Conservation (phyloP, 306 rosid genomes). For the Corylus americana region DNA sequence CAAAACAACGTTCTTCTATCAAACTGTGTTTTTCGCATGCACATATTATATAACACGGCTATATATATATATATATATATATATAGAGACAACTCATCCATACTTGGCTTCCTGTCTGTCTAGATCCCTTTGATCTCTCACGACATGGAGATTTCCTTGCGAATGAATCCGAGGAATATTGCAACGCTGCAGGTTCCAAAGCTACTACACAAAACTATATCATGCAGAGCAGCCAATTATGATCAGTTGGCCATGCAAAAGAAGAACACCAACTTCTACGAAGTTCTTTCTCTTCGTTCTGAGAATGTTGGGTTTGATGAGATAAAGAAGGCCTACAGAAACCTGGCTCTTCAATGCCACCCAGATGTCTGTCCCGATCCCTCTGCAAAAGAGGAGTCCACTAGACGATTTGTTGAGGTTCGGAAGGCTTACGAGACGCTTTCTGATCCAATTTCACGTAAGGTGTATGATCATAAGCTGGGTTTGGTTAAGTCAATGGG, state of each 20-base stretch:
- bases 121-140: neutral
- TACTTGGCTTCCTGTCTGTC: conserved; percentile 1
- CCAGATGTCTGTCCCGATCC: conserved; percentile 34
- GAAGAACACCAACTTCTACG: conserved; percentile 29
- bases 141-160: conserved; percentile 28
- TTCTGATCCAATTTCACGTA: conserved; percentile 35
- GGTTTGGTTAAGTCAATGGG: conserved; percentile 11
- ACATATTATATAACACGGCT: too few relatives aligned
- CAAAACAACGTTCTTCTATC: conserved; percentile 11
- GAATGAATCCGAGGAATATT: conserved; percentile 6
- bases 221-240: conserved; percentile 9
- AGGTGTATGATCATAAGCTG: conserved; percentile 35
- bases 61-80: neutral
- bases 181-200: neutral
- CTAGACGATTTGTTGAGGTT: conserved; percentile 38
- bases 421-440: conserved; percentile 45
- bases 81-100: neutral
- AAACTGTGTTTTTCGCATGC: too few relatives aligned
- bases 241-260: neutral
- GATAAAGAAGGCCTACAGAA: conserved; percentile 43
- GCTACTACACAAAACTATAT: neutral
- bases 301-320: conserved; percentile 27
- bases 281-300: conserved; percentile 31
- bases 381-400: conserved; percentile 31
- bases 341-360: conserved; percentile 38